Evolutionary conservation across 225 moss, liverwort and hornwort species (phyloP).

Genomic region (Anthoceros angustus): DNA sequence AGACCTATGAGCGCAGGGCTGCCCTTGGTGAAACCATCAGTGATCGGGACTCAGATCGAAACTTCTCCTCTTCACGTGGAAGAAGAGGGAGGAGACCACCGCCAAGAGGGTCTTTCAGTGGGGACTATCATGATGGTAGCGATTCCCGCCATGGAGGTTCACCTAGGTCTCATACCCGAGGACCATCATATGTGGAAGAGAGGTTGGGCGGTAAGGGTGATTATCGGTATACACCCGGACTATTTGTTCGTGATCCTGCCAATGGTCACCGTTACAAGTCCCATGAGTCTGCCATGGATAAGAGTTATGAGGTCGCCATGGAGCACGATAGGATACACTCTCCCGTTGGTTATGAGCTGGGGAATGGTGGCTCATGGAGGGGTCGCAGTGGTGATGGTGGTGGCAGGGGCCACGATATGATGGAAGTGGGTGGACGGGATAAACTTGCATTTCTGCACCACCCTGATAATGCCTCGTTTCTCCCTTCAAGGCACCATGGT

Average conservation of each 20-base stretch:
- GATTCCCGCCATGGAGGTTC: background rate
- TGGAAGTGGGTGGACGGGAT: background rate
- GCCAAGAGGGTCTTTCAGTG: background rate
- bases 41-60: background rate
- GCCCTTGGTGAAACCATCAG: background rate
- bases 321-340: background rate
- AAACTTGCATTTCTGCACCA: background rate
- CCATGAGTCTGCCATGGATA: background rate
- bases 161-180: background rate
- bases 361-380: background rate
- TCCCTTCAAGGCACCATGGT: background rate
- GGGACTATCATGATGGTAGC: conserved; percentile 5
- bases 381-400: background rate
- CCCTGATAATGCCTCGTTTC: background rate
- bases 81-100: background rate
- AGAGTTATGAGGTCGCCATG: background rate
- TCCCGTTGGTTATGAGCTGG: background rate
- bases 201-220: background rate
- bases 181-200: background rate
- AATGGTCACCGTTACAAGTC: background rate
- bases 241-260: background rate
- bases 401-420: background rate
- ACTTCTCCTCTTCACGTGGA: background rate
- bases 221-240: background rate
- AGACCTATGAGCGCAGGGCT: background rate